phyloP scores from a whole-genome alignment of 2,329 filamentous ascomycete species.

The Botrytis tulipae region DNA sequence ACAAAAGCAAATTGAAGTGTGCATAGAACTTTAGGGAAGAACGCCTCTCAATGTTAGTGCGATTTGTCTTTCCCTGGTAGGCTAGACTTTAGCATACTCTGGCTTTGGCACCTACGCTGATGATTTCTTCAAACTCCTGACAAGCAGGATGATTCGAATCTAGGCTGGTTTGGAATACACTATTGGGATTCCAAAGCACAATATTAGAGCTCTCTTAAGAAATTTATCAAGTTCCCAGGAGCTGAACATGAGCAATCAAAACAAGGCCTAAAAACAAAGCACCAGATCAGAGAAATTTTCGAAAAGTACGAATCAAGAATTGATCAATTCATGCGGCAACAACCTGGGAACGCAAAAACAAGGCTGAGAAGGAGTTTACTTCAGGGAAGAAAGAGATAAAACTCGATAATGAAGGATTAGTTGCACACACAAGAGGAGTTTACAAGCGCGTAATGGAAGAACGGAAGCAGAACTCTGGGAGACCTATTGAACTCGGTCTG shows the following conservation, averaged over 20 bases:
- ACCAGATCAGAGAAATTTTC: too few species aligned
- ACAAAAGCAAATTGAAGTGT: neutral
- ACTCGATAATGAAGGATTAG: neutral
- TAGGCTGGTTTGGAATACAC: neutral
- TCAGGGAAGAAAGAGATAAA: neutral
- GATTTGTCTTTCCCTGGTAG: neutral
- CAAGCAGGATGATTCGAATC: neutral
- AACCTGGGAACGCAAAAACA: rapidly evolving
- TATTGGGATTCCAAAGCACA: neutral
- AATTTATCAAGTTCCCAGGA: rapidly evolving
- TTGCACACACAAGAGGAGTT: neutral
- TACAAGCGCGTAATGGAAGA: neutral
- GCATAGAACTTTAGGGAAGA: rapidly evolving
- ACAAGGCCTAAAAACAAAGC: neutral
- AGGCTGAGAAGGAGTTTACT: neutral
- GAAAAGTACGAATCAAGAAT: neutral
- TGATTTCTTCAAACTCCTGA: neutral
- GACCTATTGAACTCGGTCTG: neutral
- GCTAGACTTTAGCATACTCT: neutral
- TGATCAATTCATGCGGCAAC: too few species aligned
- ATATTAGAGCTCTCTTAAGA: neutral
- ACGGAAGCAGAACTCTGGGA: neutral
- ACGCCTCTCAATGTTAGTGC: neutral
- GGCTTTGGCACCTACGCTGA: neutral
- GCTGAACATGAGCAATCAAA: neutral